Evolutionary conservation across 768 basidiomycete species (phyloP).

Genomic region (Naganishia kalamii): DNA sequence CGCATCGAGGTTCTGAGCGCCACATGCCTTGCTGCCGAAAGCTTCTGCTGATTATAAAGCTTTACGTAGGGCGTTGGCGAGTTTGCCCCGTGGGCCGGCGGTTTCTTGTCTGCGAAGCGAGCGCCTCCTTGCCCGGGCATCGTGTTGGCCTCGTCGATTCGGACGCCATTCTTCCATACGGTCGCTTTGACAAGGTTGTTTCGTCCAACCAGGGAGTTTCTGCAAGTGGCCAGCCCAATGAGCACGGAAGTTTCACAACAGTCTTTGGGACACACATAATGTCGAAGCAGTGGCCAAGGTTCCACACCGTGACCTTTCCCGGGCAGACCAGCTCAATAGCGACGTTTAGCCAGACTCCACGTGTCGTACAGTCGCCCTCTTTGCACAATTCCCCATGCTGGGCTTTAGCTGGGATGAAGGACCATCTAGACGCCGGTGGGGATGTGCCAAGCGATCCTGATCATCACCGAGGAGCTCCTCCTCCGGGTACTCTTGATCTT

Average conservation of each 20-base stretch:
- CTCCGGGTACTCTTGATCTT: not conserved
- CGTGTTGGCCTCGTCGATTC: not conserved
- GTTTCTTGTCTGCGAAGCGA: not conserved
- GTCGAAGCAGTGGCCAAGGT: not conserved
- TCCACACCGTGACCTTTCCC: not conserved
- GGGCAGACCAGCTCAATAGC: not conserved
- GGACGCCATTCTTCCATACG: not conserved
- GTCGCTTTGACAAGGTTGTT: not conserved
- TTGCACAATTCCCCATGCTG: not conserved
- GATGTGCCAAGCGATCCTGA: not conserved
- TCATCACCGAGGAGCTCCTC: not conserved
- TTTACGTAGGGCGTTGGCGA: not conserved
- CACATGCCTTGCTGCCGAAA: not conserved
- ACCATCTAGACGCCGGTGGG: not conserved
- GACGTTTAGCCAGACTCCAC: not conserved
- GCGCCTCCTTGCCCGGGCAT: not conserved
- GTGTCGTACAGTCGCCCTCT: not conserved
- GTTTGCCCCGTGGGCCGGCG: not conserved
- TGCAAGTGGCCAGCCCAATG: not conserved
- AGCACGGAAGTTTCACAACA: not conserved
- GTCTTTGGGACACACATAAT: not conserved
- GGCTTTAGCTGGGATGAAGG: not conserved
- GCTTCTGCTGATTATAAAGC: not conserved
- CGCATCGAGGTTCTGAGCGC: not conserved
- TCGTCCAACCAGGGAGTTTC: not conserved